Conservation (phyloP, 2,329 filamentous ascomycete genomes). For the Aureobasidium sp. region DNA sequence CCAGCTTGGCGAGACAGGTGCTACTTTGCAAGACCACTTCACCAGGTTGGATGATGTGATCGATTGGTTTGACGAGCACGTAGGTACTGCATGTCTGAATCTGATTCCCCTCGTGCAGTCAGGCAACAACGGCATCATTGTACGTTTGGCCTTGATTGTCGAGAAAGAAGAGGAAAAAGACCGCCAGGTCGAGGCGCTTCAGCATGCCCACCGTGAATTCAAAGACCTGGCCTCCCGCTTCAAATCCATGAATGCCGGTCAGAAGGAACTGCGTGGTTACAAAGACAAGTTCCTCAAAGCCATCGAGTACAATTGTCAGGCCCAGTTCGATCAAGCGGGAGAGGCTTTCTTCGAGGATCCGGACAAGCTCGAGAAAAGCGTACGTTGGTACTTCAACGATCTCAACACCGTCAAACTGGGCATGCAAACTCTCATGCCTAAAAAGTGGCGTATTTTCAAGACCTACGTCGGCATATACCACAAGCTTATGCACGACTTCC, state of each 20-base stretch:
- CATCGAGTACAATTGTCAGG: constrained; percentile 63
- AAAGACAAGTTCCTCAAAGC: constrained; percentile 89
- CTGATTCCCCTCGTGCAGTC: constrained; percentile 78
- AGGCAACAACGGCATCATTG: constrained; percentile 82
- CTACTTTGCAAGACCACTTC: constrained; percentile 86
- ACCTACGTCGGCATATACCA: constrained; percentile 91
- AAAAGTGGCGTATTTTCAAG: constrained; percentile 91
- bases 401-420: constrained; percentile 89
- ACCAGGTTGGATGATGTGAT: constrained; percentile 75
- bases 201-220: constrained; percentile 92
- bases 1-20: constrained; percentile 49
- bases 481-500: constrained; percentile 87
- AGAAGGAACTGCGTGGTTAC: constrained; percentile 86
- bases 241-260: constrained; percentile 89
- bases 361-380: constrained; percentile 70
- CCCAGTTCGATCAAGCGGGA: constrained; percentile 63
- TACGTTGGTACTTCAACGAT: constrained; percentile 98
- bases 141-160: constrained; percentile 83
- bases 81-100: constrained; percentile 81
- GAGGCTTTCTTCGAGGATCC: constrained; percentile 78
- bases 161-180: constrained; percentile 97
- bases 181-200: constrained; percentile 78
- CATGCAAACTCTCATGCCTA: constrained; percentile 85
- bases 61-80: constrained; percentile 91
- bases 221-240: constrained; percentile 89